These are phyloP conservation scores for Trichoderma gamsii DNA, from an alignment of 495 filamentous ascomycete species.

Conservation along the genomic window DNA sequence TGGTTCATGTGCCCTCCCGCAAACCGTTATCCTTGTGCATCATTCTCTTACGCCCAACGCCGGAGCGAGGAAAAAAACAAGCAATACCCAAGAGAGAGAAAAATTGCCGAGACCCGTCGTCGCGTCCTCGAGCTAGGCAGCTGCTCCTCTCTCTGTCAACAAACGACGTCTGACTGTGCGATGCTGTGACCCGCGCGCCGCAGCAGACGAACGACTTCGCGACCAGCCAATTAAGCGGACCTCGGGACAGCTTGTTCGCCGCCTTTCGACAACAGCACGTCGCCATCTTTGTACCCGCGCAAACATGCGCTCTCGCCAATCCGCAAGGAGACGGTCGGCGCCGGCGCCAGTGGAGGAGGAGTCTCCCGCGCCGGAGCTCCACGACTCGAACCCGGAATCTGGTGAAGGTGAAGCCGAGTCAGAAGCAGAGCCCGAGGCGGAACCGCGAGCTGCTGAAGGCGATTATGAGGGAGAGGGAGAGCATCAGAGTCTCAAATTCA, in stretches of 20 bases:
- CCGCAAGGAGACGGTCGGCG: background rate
- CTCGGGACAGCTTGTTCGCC: slow-evolving; percentile 3
- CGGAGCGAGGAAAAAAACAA: background rate
- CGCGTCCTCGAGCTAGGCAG: background rate
- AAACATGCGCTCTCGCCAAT: slow-evolving; percentile 7
- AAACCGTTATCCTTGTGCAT: background rate
- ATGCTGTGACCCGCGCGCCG: slow-evolving; percentile 12
- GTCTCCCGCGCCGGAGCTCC: slow-evolving; percentile 1
- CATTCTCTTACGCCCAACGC: background rate
- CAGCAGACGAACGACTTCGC: slow-evolving; percentile 11
- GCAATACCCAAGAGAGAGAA: background rate
- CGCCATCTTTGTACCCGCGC: background rate
- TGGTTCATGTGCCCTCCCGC: background rate
- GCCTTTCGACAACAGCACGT: slow-evolving; percentile 2
- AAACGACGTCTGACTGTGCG: background rate
- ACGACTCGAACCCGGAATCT: background rate
- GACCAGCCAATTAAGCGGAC: slow-evolving; percentile 6
- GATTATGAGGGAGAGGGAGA: slow-evolving; percentile 17
- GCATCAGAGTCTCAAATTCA: slow-evolving; percentile 55
- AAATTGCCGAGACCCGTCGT: background rate
- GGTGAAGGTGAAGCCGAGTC: background rate
- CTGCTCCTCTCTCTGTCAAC: background rate
- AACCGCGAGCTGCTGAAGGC: slow-evolving; percentile 21
- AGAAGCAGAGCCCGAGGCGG: slow-evolving; percentile 22
- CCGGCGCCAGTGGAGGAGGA: background rate